Conservation (phyloP, 805 yeast genomes). For the Yamadazyma sp. region DNA sequence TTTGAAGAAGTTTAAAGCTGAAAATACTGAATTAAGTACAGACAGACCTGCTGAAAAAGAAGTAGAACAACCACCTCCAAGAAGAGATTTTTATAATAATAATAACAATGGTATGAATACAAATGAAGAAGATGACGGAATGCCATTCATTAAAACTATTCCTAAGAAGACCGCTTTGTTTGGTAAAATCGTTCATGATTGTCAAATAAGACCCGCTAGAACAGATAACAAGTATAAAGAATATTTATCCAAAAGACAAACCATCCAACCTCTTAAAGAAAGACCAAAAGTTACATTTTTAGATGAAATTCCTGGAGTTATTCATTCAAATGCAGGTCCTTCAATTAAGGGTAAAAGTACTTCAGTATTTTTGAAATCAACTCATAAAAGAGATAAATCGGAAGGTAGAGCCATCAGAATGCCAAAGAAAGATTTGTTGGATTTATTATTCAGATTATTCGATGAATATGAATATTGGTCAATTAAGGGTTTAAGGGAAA, state of each 20-base stretch:
- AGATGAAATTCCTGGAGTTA: slow-evolving; percentile 81
- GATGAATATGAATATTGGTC: slow-evolving; percentile 98
- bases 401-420: slow-evolving; percentile 92
- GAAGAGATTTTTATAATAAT: slow-evolving; percentile 1
- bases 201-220: slow-evolving; percentile 79
- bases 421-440: slow-evolving; percentile 89
- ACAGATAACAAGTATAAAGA: slow-evolving; percentile 67
- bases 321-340: slow-evolving; percentile 83
- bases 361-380: slow-evolving; percentile 59
- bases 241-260: slow-evolving; percentile 51
- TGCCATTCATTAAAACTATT: slow-evolving; percentile 79
- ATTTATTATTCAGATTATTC: slow-evolving; percentile 80
- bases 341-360: slow-evolving; percentile 61
- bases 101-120: slow-evolving; percentile 5
- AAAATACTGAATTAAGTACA: slow-evolving; percentile 16
- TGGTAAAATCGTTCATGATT: slow-evolving; percentile 91
- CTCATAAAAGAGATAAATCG: slow-evolving; percentile 39
- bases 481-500: slow-evolving; percentile 86
- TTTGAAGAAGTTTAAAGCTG: slow-evolving; percentile 55
- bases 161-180: slow-evolving; percentile 83
- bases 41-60: slow-evolving; percentile 11
- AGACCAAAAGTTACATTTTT: slow-evolving; percentile 68
- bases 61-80: slow-evolving; percentile 6
- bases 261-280: slow-evolving; percentile 47
- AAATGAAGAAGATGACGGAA: slow-evolving; percentile 14